phyloP scores from a whole-genome alignment of 2,329 filamentous ascomycete genomes.

The Pezicula radicicola region DNA sequence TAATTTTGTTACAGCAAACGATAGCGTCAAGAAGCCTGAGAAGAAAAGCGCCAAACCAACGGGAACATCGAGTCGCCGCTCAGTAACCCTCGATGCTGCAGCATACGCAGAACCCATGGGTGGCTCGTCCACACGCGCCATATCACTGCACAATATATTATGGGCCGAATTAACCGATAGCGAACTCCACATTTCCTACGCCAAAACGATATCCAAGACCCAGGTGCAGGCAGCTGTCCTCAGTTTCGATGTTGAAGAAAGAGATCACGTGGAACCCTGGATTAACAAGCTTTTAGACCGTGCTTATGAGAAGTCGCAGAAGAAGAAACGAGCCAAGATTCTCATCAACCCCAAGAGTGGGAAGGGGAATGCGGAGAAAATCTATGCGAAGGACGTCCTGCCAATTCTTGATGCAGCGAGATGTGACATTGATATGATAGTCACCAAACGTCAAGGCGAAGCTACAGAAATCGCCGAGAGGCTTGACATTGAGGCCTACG shows the following conservation, averaged over 20 bases:
- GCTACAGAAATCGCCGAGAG: conserved; percentile 73
- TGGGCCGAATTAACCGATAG: conserved; percentile 65
- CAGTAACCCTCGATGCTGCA: neutral
- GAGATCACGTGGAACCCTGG: conserved; percentile 49
- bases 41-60: conserved; percentile 1
- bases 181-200: conserved; percentile 68
- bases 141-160: conserved; percentile 77
- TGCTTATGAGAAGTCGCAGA: conserved; percentile 66
- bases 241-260: conserved; percentile 46
- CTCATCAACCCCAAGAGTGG: conserved; percentile 88
- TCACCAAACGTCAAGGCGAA: conserved; percentile 69
- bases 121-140: conserved; percentile 28
- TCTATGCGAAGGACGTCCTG: conserved; percentile 70
- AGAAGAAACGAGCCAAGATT: conserved; percentile 75
- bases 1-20: neutral
- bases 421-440: conserved; percentile 71
- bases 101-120: neutral
- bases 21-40: neutral
- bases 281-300: conserved; percentile 57
- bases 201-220: conserved; percentile 49
- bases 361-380: conserved; percentile 66
- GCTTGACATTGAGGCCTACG: conserved; percentile 73
- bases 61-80: neutral
- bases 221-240: conserved; percentile 57
- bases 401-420: conserved; percentile 79